These are phyloP conservation scores for Hericium erinaceus DNA, from an alignment of 768 basidiomycete species.

Conservation along the genomic window DNA sequence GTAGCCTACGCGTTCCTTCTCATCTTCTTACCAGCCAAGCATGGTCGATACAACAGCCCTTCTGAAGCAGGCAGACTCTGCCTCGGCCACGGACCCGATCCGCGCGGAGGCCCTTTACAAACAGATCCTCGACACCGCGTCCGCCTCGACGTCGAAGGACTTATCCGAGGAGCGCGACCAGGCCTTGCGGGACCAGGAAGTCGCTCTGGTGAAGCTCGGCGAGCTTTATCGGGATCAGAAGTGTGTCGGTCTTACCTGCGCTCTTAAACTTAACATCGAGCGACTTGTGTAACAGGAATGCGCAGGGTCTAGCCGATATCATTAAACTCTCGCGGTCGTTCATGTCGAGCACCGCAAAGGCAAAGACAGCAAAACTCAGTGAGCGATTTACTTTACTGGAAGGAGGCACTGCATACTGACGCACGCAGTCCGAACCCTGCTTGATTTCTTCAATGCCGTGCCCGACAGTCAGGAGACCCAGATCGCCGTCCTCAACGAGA, in stretches of 20 bases:
- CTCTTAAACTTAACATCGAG: neutral
- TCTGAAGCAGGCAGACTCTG: constrained; percentile 47
- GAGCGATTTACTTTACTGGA: constrained; percentile 18
- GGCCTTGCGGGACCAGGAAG: constrained; percentile 66
- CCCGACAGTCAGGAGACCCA: constrained; percentile 68
- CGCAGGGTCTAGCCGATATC: constrained; percentile 75
- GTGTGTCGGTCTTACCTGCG: constrained; percentile 34
- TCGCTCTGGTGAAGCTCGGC: constrained; percentile 76
- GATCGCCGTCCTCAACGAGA: constrained; percentile 80
- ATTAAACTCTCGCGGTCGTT: constrained; percentile 74
- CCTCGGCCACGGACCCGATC: constrained; percentile 37
- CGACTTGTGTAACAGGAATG: constrained; percentile 47
- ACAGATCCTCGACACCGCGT: constrained; percentile 45
- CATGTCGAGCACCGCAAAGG: constrained; percentile 93
- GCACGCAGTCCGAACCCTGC: constrained; percentile 75
- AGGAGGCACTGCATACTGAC: neutral
- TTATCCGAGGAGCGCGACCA: constrained; percentile 36
- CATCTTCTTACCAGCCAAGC: neutral
- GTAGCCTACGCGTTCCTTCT: neutral
- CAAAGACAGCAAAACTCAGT: constrained; percentile 96
- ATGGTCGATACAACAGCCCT: constrained; percentile 24
- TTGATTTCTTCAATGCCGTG: constrained; percentile 79
- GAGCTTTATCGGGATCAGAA: constrained; percentile 80
- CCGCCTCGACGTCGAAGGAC: constrained; percentile 29
- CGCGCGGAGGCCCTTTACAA: constrained; percentile 71